Evolutionary conservation across 2,329 filamentous ascomycete species (phyloP), one percentile per base, ranked within the genome.

Genomic region (Beauveria varroae): DNA sequence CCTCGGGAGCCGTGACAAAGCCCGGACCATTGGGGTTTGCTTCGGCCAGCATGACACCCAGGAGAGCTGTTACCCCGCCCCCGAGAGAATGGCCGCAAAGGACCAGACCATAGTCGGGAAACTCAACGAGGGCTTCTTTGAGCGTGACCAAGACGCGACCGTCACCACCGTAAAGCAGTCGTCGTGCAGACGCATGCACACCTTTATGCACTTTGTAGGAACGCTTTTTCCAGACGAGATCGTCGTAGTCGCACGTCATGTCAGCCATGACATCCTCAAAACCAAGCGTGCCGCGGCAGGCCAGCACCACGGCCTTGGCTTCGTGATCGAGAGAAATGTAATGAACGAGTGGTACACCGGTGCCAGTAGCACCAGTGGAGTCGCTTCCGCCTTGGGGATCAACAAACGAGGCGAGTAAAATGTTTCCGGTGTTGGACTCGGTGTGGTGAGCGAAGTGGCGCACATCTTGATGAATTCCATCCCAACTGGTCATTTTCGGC

Each of bases 191-290:
- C 0, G 87, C 86, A 68, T 90, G 86, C 60, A 91, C 86, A 16
- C 88, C 88, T 70, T 90, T 90, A 72, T 91, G 88, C 0, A 90
- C 87, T 65, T 87, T 85, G 75, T 88, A 90, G 1, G 76, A 75
- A 62, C 79, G 81, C 18, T 85, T 86, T 62, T 84, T 80, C 86
- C 88, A 87, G 5, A 76, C 64, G 10, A 89, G 73, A 60, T 86
- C 80, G 65, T 89, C 86, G 64, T 90, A 90, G 52, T 89, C 87
- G 71, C 87, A 90, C 34, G 87, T 87, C 81, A 90, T 84, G 67
- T 90, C 88, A 0, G 87, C 87, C 41, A 91, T 74, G 26, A 90
- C 83, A 68, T 91, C 88, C 67, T 90, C 87, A 63, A 90, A 90
- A 0, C 88, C 88, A 44, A 89, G 77, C 0, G 88, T 91, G 1